phyloP scores from a whole-genome alignment of 805 yeast genomes.

The Suhomyces xylopsoci region DNA sequence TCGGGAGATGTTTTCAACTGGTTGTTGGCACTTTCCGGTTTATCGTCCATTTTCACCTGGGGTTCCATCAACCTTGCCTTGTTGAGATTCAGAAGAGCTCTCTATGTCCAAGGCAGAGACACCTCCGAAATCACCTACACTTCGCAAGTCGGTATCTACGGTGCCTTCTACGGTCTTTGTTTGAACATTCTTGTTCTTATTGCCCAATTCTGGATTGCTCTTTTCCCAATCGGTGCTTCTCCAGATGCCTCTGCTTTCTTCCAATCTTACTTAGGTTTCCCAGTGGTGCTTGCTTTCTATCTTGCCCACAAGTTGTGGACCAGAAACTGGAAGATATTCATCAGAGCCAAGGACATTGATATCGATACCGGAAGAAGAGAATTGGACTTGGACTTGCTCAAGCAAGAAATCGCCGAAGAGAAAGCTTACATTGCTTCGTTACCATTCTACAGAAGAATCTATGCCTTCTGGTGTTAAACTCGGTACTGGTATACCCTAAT shows the following conservation, averaged over 20 bases:
- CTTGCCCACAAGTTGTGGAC: constrained; percentile 46
- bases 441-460: constrained; percentile 49
- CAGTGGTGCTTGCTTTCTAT: constrained; percentile 42
- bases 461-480: constrained; percentile 53
- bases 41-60: constrained; percentile 80
- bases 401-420: constrained; percentile 59
- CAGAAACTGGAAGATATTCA: constrained; percentile 43
- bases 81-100: constrained; percentile 60
- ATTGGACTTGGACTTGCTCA: constrained; percentile 52
- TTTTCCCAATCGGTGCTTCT: constrained; percentile 36
- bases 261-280: constrained; percentile 45
- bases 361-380: constrained; percentile 64
- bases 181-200: constrained; percentile 35
- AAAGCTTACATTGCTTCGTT: constrained; percentile 45
- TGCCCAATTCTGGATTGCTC: constrained; percentile 43
- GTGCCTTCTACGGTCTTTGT: constrained; percentile 32
- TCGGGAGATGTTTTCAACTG: constrained; percentile 64
- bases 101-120: constrained; percentile 47
- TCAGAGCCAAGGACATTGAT: constrained; percentile 50
- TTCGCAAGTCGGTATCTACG: constrained; percentile 37
- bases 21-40: constrained; percentile 74
- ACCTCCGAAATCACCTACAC: constrained; percentile 35
- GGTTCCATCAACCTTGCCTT: constrained; percentile 68
- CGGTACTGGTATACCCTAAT: not conserved
- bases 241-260: constrained; percentile 39